Evolutionary conservation across 177 flowering plant genomes (phyloP), one percentile per base, ranked within the genome.

Genomic region (Vitis hybrid): DNA sequence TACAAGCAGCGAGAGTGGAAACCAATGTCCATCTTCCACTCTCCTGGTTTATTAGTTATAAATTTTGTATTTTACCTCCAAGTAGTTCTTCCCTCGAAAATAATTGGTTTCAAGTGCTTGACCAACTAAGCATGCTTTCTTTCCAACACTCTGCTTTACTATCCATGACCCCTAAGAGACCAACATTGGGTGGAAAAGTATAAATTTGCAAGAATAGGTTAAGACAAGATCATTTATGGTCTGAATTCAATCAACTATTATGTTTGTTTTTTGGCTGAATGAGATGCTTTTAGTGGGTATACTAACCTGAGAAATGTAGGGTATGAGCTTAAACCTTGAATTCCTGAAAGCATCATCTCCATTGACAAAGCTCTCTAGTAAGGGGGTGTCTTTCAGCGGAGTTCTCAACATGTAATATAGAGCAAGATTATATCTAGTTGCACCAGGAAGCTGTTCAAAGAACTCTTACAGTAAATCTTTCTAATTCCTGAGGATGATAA

Each of bases 111-210:
- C 92, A 2, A 94, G 93, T 3, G 91, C 91, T 77, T 91, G 97
- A 71, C 98, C 97, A 16, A 92, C 72, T 73, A 94, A 73, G 76
- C 97, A 88, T 31, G 98, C 87, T 77, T 86, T 92, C 86, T 91
- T 94, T 39, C 97, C 97, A 14, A 94, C 97, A 76, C 97, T 91
- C 66, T 92, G 98, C 82, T 92, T 94, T 31, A 94, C 98, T 67
- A 94, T 94, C 98, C 98, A 94, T 55, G 97, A 87, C 49, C 98
- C 98, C 97, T 94, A 59, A 49, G 49, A 58, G 29, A 52, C 39
- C 39, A 34, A 34, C 39, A 34, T 34, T 5, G 39, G 2, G 6
- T 34, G 39, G 6, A 34, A 34, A 5, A 34, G 39, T 34, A 34
- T 34, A 65, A 4, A 15, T 10, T 9, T 3, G 10, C 20, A 50